Evolutionary conservation across 371 early-diverging fungal genomes (phyloP).

Genomic region (Circinella umbellata): DNA sequence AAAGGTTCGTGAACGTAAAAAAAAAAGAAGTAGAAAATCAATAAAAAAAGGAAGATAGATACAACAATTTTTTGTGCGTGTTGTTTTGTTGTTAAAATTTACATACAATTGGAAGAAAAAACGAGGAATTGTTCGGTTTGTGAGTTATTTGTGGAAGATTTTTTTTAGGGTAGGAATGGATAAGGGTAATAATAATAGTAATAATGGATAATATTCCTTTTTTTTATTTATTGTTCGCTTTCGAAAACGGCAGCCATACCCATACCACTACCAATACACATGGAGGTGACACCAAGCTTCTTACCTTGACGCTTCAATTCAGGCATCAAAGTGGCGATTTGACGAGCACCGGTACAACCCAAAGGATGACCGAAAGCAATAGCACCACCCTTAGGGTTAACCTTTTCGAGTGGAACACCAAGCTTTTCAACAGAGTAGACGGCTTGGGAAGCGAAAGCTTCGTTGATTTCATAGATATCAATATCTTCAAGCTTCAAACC

Average conservation of each 20-base stretch:
- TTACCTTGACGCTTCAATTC: conserved; percentile 90
- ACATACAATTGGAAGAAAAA: neutral
- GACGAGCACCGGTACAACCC: conserved; percentile 96
- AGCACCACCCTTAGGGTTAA: conserved; percentile 99
- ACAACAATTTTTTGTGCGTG: neutral
- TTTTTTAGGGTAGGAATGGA: neutral
- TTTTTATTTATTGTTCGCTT: conserved; percentile 63
- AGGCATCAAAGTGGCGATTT: conserved; percentile 93
- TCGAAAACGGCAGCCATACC: conserved; percentile 95
- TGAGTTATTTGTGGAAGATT: neutral
- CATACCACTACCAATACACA: conserved; percentile 98
- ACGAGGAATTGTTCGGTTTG: neutral
- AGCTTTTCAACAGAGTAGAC: conserved; percentile 92
- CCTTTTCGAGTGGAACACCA: conserved; percentile 83
- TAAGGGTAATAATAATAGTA: neutral
- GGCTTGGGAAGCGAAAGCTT: conserved; percentile 98
- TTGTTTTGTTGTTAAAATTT: neutral
- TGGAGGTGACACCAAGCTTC: conserved; percentile 87
- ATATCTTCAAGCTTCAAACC: conserved; percentile 83
- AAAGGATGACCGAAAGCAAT: conserved; percentile 70
- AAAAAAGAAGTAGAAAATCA: too few relatives aligned
- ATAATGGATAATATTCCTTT: neutral
- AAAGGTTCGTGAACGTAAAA: too few relatives aligned
- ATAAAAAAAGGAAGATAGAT: neutral
- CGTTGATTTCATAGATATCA: conserved; percentile 87